A percentile compares a stretch with the other conserved stretches of the same genome.
phyloP scores from a whole-genome alignment of 2,329 filamentous ascomycete genomes.

The Podosphaera aphanis region DNA sequence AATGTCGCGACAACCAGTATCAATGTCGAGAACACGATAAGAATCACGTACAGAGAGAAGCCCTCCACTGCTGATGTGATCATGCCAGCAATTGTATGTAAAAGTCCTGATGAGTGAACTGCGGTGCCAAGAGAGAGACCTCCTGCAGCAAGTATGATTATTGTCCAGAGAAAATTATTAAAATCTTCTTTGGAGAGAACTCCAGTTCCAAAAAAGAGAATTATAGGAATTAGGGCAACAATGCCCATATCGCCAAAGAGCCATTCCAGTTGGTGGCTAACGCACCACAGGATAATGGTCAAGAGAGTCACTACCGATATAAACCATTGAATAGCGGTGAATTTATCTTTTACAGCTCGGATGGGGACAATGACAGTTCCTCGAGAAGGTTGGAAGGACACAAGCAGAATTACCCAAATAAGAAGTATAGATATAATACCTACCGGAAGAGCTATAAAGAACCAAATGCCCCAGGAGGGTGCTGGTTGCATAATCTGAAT shows the following conservation, averaged over 20 bases:
- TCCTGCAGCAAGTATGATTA: slow-evolving; percentile 91
- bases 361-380: slow-evolving; percentile 83
- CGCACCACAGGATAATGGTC: slow-evolving; percentile 83
- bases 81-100: slow-evolving; percentile 61
- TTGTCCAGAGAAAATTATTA: slow-evolving; percentile 99
- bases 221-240: slow-evolving; percentile 84
- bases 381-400: slow-evolving; percentile 64
- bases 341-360: slow-evolving; percentile 66
- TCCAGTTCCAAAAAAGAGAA: slow-evolving; percentile 88
- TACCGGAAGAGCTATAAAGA: slow-evolving; percentile 84
- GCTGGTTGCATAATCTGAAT: slow-evolving; percentile 84
- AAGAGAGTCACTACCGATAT: slow-evolving; percentile 60
- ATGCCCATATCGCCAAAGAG: slow-evolving; percentile 97
- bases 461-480: slow-evolving; percentile 89
- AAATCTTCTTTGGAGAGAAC: slow-evolving; percentile 97
- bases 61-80: slow-evolving; percentile 56
- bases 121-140: slow-evolving; percentile 82
- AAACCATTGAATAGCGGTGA: slow-evolving; percentile 80
- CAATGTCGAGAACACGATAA: slow-evolving; percentile 63
- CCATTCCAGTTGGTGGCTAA: slow-evolving; percentile 65
- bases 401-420: slow-evolving; percentile 71
- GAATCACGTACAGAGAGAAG: slow-evolving; percentile 63
- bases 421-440: slow-evolving; percentile 69
- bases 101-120: slow-evolving; percentile 74
- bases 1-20: slow-evolving; percentile 91